Evolutionary conservation across 345 rosid species (phyloP), one percentile per base, ranked within the genome.

Genomic region (Gossypium australe): DNA sequence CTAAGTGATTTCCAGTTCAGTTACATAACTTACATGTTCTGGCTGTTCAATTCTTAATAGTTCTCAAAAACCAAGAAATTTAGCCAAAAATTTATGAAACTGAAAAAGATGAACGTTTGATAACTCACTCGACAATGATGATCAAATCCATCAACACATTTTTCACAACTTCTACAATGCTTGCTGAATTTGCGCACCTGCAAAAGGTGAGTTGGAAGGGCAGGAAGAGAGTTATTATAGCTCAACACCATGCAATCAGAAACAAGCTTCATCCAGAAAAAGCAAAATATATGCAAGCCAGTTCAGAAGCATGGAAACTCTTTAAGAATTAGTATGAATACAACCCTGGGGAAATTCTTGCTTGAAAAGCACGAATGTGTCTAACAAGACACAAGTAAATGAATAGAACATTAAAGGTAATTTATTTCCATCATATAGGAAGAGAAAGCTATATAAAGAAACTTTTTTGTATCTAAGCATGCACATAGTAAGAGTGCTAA

Each of bases 111-210:
- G 45, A 65, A 61, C 20, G 11, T 67, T 44, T 57, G 56, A 58
- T 51, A 68, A 76, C 93, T 84, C 81, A 94, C 97, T 80, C 95
- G 90, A 74, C 98, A 94, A 82, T 94, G 97, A 80, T 94, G 98
- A 84, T 94, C 98, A 86, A 94, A 92, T 80, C 95, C 97, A 85
- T 92, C 97, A 58, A 94, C 92, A 63, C 98, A 94, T 77, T 94
- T 94, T 82, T 87, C 89, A 74, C 98, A 94, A 76, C 94, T 92
- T 85, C 98, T 82, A 83, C 98, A 94, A 81, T 94, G 97, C 85
- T 92, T 94, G 90, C 98, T 94, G 75, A 91, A 89, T 81, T 89
- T 89, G 43, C 89, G 86, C 63, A 94, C 98, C 98, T 92, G 80
- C 38, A 62, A 71, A 62, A 76, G 51, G 74, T 43, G 55, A 65